Percentiles rank a stretch among this genome's conserved stretches.
phyloP scores from a whole-genome alignment of 73 alveolate genomes.

The Loxodes magnus region DNA sequence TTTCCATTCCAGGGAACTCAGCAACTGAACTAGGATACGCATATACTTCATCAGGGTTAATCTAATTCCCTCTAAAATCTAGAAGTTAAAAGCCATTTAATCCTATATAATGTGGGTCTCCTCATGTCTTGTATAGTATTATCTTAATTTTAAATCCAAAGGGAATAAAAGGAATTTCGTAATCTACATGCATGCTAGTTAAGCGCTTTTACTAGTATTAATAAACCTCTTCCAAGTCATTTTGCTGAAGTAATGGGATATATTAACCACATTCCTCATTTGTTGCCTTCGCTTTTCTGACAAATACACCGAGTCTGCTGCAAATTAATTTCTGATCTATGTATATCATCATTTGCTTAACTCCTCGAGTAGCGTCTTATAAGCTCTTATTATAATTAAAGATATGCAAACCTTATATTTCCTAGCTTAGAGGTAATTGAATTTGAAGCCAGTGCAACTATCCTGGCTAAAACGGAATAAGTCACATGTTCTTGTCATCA shows the following conservation, averaged over 20 bases:
- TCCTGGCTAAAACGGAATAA: conserved; percentile 51
- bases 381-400: conserved; percentile 58
- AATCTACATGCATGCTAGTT: conserved; percentile 9
- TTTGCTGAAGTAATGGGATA: conserved; percentile 36
- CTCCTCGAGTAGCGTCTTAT: conserved; percentile 70
- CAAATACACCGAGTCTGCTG: conserved; percentile 30
- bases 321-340: conserved; percentile 44
- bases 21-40: conserved; percentile 47
- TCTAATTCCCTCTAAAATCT: conserved; percentile 38
- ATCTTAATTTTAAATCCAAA: conserved; percentile 50
- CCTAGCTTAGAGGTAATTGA: conserved; percentile 23
- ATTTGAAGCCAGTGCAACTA: conserved; percentile 31
- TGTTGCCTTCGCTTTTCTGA: conserved; percentile 55
- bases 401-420: conserved; percentile 38
- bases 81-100: conserved; percentile 59
- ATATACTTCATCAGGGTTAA: conserved; percentile 15
- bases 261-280: conserved; percentile 41
- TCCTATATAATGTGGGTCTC: conserved; percentile 75
- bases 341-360: conserved; percentile 22
- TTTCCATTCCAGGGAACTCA: conserved; percentile 33
- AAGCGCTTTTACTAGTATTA: not conserved
- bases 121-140: conserved; percentile 53
- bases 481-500: conserved; percentile 71
- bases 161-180: conserved; percentile 41
- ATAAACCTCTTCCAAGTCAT: conserved; percentile 29